These are phyloP conservation scores for Helminthosporium solani DNA, from an alignment of 2,329 filamentous ascomycete genomes.

Conservation along the genomic window DNA sequence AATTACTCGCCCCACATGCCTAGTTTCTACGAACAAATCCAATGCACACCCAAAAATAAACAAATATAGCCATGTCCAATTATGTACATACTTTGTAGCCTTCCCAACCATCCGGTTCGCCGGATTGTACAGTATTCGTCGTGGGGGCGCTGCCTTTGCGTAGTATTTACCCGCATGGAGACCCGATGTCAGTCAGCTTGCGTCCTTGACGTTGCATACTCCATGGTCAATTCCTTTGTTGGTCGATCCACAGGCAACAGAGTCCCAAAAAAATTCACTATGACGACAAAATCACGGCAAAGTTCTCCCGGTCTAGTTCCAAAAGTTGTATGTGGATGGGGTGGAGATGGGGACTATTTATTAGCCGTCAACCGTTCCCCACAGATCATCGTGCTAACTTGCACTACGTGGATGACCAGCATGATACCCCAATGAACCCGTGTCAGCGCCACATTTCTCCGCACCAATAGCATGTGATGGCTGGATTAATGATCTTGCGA, in stretches of 20 bases:
- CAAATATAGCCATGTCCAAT: no score
- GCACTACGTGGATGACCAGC: neutral
- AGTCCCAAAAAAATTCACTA: neutral
- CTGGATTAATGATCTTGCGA: no score
- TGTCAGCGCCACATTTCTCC: neutral
- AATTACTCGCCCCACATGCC: no score
- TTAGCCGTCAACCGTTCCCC: neutral
- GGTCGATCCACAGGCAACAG: neutral
- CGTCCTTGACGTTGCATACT: neutral
- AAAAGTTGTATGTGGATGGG: neutral
- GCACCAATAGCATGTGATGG: neutral
- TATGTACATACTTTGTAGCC: no score
- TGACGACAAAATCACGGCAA: neutral
- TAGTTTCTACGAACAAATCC: no score
- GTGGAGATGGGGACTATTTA: no score
- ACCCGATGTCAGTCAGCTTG: neutral
- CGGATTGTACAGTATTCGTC: no score
- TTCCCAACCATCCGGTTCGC: no score
- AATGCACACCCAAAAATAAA: no score
- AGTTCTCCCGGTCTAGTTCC: neutral
- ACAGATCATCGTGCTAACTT: neutral
- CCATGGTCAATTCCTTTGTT: neutral
- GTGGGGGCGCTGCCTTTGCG: no score
- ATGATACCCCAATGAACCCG: no score
- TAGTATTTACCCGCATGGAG: neutral